Evolutionary conservation across 2,329 filamentous ascomycete species (phyloP).

Genomic region (Diaporthe batatas): DNA sequence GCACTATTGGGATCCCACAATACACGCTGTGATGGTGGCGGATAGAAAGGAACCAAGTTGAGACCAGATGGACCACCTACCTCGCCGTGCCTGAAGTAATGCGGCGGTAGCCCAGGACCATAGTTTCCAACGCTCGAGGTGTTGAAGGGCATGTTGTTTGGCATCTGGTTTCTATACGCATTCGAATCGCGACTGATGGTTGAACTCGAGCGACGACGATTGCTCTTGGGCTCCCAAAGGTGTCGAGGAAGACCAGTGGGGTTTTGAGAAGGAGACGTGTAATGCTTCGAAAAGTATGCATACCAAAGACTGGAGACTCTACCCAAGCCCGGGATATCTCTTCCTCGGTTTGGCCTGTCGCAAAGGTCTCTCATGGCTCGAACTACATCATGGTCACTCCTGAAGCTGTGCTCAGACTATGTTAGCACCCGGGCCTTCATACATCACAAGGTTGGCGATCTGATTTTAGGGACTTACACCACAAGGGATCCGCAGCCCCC

Average conservation of each 20-base stretch:
- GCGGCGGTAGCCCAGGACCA: neutral
- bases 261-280: neutral
- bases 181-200: slow-evolving; percentile 34
- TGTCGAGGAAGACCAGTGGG: slow-evolving; percentile 19
- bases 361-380: slow-evolving; percentile 24
- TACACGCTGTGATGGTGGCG: neutral
- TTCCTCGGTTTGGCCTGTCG: neutral
- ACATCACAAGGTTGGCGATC: neutral
- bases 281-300: slow-evolving; percentile 39
- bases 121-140: neutral
- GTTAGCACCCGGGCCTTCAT: neutral
- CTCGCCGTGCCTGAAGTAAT: neutral
- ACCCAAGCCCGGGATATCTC: slow-evolving; percentile 8
- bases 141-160: neutral
- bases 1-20: slow-evolving; percentile 25
- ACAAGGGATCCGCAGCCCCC: neutral
- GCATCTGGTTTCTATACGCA: slow-evolving; percentile 26
- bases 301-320: slow-evolving; percentile 26
- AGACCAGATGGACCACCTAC: neutral
- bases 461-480: neutral
- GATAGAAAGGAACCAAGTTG: slow-evolving; percentile 7
- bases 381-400: slow-evolving; percentile 31
- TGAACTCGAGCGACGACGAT: slow-evolving; percentile 12
- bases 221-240: neutral
- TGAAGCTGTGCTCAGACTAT: slow-evolving; percentile 7